phyloP scores from a whole-genome alignment of 108 stramenopile species.

The Epithemia pelagica region DNA sequence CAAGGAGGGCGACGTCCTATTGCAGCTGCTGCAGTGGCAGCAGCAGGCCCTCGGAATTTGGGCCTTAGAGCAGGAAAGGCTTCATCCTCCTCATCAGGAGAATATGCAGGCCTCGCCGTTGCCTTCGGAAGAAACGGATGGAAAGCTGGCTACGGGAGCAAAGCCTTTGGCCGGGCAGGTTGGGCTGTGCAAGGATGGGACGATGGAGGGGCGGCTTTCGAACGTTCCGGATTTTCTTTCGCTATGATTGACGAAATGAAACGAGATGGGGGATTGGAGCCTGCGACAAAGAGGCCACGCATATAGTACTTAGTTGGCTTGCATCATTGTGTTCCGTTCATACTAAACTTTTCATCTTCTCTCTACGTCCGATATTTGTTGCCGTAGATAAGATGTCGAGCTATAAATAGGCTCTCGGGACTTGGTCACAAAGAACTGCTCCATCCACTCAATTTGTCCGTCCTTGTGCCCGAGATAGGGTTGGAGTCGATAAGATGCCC shows the following conservation, averaged over 20 bases:
- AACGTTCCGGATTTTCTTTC: constrained; percentile 76
- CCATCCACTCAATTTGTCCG: too few species aligned
- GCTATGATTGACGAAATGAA: constrained; percentile 24
- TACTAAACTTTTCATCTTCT: too few species aligned
- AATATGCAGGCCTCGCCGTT: constrained; percentile 79
- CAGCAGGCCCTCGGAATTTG: constrained; percentile 40
- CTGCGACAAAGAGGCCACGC: not conserved
- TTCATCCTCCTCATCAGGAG: constrained; percentile 36
- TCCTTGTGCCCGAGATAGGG: too few species aligned
- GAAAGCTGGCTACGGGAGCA: constrained; percentile 80
- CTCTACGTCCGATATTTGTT: too few species aligned
- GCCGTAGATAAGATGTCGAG: too few species aligned
- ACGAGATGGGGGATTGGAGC: not conserved
- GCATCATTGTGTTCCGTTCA: too few species aligned
- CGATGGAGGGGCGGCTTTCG: constrained; percentile 51
- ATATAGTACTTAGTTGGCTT: too few species aligned
- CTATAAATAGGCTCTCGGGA: too few species aligned
- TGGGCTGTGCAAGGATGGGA: constrained; percentile 85
- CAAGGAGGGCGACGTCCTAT: constrained; percentile 8
- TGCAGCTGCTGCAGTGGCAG: constrained; percentile 14
- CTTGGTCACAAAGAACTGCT: too few species aligned
- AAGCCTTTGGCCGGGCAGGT: constrained; percentile 75
- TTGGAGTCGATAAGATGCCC: too few species aligned
- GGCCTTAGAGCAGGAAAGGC: constrained; percentile 62
- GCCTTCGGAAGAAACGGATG: constrained; percentile 77